Evolutionary conservation across 768 basidiomycete species (phyloP), one percentile per base, ranked within the genome.

Genomic region (Krasilnikovozyma curviuscula): DNA sequence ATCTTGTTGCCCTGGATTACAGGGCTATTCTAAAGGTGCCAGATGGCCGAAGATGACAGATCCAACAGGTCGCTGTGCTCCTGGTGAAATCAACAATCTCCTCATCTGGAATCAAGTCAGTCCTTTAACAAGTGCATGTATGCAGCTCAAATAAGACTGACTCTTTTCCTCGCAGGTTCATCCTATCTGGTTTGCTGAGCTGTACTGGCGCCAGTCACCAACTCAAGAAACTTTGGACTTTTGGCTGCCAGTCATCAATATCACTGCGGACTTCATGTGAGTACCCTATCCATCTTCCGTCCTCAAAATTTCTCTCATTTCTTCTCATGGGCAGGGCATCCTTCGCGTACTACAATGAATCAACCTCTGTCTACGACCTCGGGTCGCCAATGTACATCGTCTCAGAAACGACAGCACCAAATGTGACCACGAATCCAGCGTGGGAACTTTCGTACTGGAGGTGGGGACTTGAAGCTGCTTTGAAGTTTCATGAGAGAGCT

Each of bases 41-140:
- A 69, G 75, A 24, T 75, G 73, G 74, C 70, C 72, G 7, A 77
- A 77, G 58, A 75, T 75, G 74, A 74, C 73, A 8, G 74, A 76
- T 52, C 75, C 75, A 0, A 66, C 68, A 0, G 75, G 75, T 7
- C 70, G 74, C 16, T 73, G 71, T 12, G 65, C 74, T 0, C 75
- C 75, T 0, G 75, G 75, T 1, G 67, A 75, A 50, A 75, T 76
- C 55, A 77, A 77, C 64, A 72, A 74, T 55, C 67, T 76, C 14
- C 67, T 77, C 30, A 73, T 77, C 47, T 77, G 74, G 74, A 69
- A 76, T n/a, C n/a, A n/a, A n/a, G n/a, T n/a, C n/a, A n/a, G n/a
- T n/a, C n/a, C n/a, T n/a, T n/a, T n/a, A n/a, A n/a, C n/a, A n/a
- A n/a, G n/a, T n/a, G n/a, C n/a, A n/a, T n/a, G n/a, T n/a, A n/a